Evolutionary conservation across 2,329 filamentous ascomycete species (phyloP).

Genomic region (Penicillium sclerotiorum): DNA sequence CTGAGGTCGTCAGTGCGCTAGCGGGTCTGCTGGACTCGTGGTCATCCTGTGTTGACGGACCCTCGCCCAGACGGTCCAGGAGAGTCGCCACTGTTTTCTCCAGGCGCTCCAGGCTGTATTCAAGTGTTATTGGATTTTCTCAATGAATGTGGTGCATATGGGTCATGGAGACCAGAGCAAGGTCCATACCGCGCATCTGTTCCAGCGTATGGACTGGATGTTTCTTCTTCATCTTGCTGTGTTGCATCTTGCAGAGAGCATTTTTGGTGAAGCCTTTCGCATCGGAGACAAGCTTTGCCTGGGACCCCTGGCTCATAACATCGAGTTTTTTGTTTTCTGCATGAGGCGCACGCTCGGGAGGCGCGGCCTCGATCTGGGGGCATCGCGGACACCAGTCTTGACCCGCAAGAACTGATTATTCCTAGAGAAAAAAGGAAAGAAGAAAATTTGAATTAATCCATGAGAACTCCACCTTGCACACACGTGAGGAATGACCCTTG

Average conservation of each 20-base stretch:
- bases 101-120: background rate
- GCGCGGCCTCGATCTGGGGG: constrained; percentile 26
- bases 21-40: background rate
- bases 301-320: constrained; percentile 40
- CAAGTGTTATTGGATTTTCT: no score
- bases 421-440: background rate
- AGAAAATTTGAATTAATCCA: background rate
- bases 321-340: constrained; percentile 47
- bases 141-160: no score
- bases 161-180: no score
- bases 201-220: constrained; percentile 1
- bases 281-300: constrained; percentile 40
- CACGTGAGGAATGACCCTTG: no score
- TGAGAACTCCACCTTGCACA: background rate
- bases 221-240: constrained; percentile 2
- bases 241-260: constrained; percentile 32
- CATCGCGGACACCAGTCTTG: constrained; percentile 11
- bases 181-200: constrained; percentile 22
- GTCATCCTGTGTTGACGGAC: background rate
- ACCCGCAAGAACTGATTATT: background rate
- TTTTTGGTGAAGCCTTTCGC: constrained; percentile 37
- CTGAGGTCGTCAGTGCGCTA: background rate
- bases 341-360: constrained; percentile 40
- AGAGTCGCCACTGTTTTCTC: background rate
- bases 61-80: background rate